Base-by-base conservation (phyloP, 1,139 yeast species). In the Blastobotrys arbuscula region DNA sequence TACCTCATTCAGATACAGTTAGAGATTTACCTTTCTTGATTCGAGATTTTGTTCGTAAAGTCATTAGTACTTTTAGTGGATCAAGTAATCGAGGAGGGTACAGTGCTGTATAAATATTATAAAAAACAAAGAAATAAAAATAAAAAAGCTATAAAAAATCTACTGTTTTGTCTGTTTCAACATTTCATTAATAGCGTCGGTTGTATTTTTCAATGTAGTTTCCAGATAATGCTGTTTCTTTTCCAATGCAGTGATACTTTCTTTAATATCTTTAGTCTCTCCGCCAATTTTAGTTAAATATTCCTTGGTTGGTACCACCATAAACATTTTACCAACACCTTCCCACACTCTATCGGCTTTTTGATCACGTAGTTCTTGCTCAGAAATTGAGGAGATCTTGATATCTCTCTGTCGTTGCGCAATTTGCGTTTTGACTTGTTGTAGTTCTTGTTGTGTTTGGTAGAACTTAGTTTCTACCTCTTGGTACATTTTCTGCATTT, bases 81-180 rank as follows among this genome's bases (percentile, higher is more conserved):
- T 88, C 92, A n/a, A 66, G 74, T 42, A 63, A 75, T 58, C 78
- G 96, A 63, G 95, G 95, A 16, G 97, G 95, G 30, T 89, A 89
- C 65, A 83, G 94, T 64, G 97, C 97, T 31, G 95, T 89, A 9
- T 89, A 72, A n/a, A n/a, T n/a, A n/a, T n/a, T n/a, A n/a, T n/a
- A n/a, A n/a, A n/a, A n/a, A n/a, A n/a, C n/a, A n/a, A 37, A 37
- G 20, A 37, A 37, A 19, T 7, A 10, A 8, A 19, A 37, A 9
- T 28, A 9, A 28, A 10, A n/a, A n/a, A n/a, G n/a, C n/a, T 39
- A 3, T 5, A 6, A 12, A 6, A 20, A 19, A 28, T 20, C 23
- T 18, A 20, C 19, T 37, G 31, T 33, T 43, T 42, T 24, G 41
- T 19, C 21, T 44, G 44, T 39, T 51, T 43, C 51, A 48, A 45